Percentiles rank a stretch among this genome's conserved stretches.
phyloP scores from a whole-genome alignment of 805 yeast species.

The Lipomyces kockii region DNA sequence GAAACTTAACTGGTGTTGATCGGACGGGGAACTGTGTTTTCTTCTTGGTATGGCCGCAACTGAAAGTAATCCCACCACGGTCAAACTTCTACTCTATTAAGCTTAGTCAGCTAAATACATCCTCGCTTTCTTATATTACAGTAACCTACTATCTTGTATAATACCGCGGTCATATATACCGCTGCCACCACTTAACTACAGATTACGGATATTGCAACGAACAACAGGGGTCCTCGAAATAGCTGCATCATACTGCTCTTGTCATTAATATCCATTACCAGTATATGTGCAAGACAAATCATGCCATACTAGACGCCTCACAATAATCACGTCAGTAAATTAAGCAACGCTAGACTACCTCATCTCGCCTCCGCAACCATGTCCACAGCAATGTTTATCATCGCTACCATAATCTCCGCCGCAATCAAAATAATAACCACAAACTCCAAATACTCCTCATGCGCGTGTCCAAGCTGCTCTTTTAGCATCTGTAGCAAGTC shows the following conservation, averaged over 20 bases:
- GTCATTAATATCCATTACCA: neutral
- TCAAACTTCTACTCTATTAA: too few species aligned
- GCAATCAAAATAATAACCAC: constrained; percentile 90
- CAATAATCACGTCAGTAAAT: neutral
- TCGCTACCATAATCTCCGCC: constrained; percentile 86
- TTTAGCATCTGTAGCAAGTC: constrained; percentile 94
- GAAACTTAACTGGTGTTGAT: neutral
- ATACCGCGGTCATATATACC: too few species aligned
- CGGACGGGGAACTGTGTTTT: neutral
- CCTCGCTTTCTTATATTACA: too few species aligned
- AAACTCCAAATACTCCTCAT: constrained; percentile 84
- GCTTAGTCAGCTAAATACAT: too few species aligned
- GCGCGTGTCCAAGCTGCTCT: constrained; percentile 94
- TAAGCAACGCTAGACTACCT: neutral
- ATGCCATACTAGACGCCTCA: neutral
- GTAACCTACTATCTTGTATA: too few species aligned
- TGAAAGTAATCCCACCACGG: too few species aligned
- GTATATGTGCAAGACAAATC: constrained; percentile 1
- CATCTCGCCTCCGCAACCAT: constrained; percentile 26
- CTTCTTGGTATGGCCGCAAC: neutral
- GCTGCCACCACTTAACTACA: too few species aligned
- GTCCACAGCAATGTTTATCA: constrained; percentile 43
- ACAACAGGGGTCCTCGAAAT: too few species aligned
- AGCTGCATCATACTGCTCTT: too few species aligned
- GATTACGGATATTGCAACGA: too few species aligned